A percentile compares a stretch with the other conserved stretches of the same genome.
phyloP scores from a whole-genome alignment of 495 filamentous ascomycete species.

The Lasiosphaeria miniovina region DNA sequence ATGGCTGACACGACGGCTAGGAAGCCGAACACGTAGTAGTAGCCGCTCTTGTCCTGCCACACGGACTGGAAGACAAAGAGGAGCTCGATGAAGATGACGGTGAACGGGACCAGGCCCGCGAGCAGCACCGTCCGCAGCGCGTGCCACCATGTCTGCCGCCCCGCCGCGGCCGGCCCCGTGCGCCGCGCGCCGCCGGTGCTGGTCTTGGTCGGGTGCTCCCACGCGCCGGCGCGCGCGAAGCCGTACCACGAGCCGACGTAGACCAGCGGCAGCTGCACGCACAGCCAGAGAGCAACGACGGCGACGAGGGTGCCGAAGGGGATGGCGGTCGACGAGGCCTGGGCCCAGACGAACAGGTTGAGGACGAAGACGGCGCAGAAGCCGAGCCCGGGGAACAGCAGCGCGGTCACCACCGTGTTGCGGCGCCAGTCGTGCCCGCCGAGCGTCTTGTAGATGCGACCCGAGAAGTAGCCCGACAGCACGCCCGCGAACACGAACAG shows the following conservation, averaged over 20 bases:
- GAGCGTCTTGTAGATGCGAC: constrained; percentile 81
- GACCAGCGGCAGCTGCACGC: constrained; percentile 86
- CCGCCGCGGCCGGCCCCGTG: constrained; percentile 79
- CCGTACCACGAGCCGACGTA: constrained; percentile 83
- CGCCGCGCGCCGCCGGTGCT: constrained; percentile 62
- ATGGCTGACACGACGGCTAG: constrained; percentile 72
- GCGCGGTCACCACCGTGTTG: constrained; percentile 80
- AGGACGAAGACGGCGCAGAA: constrained; percentile 79
- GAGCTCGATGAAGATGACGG: constrained; percentile 90
- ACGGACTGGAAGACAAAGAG: constrained; percentile 88
- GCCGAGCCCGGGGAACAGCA: constrained; percentile 79
- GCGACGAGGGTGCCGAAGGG: constrained; percentile 82
- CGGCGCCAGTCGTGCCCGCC: constrained; percentile 74
- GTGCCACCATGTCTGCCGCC: constrained; percentile 54
- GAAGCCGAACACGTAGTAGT: constrained; percentile 95
- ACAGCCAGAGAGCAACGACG: constrained; percentile 78
- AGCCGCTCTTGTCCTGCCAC: constrained; percentile 91
- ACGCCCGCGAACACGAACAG: constrained; percentile 85
- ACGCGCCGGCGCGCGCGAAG: constrained; percentile 61
- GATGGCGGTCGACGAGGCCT: constrained; percentile 86
- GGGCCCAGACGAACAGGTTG: constrained; percentile 92
- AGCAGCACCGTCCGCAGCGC: constrained; percentile 59
- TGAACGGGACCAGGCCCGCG: constrained; percentile 84
- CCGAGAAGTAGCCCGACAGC: constrained; percentile 92
- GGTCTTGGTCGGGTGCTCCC: constrained; percentile 88